Conservation (phyloP, 1,139 yeast species). For the Candida frijolesensis region DNA sequence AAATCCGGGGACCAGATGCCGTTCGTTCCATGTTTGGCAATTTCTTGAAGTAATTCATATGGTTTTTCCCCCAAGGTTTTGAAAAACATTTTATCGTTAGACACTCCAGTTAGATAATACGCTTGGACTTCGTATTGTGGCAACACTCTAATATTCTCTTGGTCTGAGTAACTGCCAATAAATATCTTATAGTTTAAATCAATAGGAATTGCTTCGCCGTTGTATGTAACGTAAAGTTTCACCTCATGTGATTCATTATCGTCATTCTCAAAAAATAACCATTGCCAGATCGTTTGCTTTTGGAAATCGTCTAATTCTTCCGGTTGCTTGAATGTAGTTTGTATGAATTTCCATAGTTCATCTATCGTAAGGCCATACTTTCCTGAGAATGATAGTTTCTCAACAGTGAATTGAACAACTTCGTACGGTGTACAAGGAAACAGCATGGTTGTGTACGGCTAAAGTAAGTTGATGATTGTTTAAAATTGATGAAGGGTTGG, state of each 20-base stretch:
- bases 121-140: constrained; percentile 46
- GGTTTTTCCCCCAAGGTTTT: constrained; percentile 44
- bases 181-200: constrained; percentile 26
- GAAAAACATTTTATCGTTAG: constrained; percentile 33
- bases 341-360: constrained; percentile 34
- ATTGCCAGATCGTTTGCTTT: constrained; percentile 42
- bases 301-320: constrained; percentile 33
- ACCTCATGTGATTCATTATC: constrained; percentile 18
- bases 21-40: constrained; percentile 54
- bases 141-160: constrained; percentile 21
- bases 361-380: constrained; percentile 30
- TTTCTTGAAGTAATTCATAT: constrained; percentile 43
- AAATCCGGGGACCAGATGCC: constrained; percentile 65
- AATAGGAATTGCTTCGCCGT: constrained; percentile 19
- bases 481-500: too few relatives aligned
- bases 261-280: constrained; percentile 33
- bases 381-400: constrained; percentile 40
- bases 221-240: constrained; percentile 22
- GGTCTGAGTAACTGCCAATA: constrained; percentile 17
- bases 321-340: constrained; percentile 20
- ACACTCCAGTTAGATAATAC: constrained; percentile 42
- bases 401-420: constrained; percentile 29
- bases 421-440: constrained; percentile 33
- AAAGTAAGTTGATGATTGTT: too few relatives aligned
- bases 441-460: constrained; percentile 16